These are phyloP conservation scores for Penicillium paneum DNA, from an alignment of 2,329 filamentous ascomycete species.

Conservation along the genomic window DNA sequence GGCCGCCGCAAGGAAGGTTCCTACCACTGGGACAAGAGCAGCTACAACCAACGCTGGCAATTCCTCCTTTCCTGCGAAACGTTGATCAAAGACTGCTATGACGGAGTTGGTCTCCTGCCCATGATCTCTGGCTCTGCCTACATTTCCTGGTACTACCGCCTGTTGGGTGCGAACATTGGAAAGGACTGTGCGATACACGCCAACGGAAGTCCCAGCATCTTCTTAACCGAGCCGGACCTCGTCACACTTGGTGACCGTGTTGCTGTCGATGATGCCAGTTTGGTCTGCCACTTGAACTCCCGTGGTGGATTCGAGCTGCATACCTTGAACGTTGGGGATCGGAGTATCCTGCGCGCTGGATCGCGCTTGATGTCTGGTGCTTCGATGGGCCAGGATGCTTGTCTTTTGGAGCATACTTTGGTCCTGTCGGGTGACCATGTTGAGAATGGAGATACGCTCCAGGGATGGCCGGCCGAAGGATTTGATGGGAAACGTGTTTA, in stretches of 20 bases:
- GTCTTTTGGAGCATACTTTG: constrained; percentile 57
- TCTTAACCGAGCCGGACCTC: constrained; percentile 59
- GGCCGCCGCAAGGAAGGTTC: constrained; percentile 52
- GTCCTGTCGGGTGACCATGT: constrained; percentile 58
- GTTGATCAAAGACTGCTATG: constrained; percentile 51
- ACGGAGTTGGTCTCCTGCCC: constrained; percentile 51
- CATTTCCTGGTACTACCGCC: constrained; percentile 53
- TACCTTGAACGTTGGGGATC: constrained; percentile 48
- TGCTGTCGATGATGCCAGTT: constrained; percentile 54
- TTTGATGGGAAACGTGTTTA: constrained; percentile 29
- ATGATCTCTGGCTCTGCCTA: constrained; percentile 55
- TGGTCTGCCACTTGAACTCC: constrained; percentile 58
- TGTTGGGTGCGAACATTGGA: constrained; percentile 54
- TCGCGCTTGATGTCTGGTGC: constrained; percentile 54
- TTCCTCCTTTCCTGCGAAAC: constrained; percentile 53
- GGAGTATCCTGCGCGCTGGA: constrained; percentile 53
- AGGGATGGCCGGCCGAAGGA: constrained; percentile 55
- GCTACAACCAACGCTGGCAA: constrained; percentile 60
- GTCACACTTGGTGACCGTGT: constrained; percentile 54
- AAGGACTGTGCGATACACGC: constrained; percentile 56
- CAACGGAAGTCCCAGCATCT: constrained; percentile 51
- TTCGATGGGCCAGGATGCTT: constrained; percentile 52
- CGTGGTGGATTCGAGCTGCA: constrained; percentile 57
- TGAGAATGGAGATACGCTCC: constrained; percentile 50
- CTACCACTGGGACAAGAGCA: constrained; percentile 57